Evolutionary conservation across 352 stramenopile genomes (phyloP), one percentile per base, ranked within the genome.

Genomic region (Phytopythium delawarense): DNA sequence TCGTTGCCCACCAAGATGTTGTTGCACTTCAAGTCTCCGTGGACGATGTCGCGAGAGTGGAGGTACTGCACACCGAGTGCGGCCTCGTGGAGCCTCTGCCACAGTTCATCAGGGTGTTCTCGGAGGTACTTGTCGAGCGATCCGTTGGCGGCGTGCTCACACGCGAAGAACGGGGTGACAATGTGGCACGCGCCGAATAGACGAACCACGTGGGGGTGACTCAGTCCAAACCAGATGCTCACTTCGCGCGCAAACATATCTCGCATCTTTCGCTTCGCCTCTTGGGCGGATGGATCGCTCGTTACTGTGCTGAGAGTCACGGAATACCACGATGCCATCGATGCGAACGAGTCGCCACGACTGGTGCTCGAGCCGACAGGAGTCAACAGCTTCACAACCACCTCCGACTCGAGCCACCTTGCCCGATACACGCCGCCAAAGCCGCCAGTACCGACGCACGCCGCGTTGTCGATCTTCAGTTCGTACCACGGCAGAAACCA

Each of bases 181-280:
- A 30, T 30, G 25, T 71, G 60, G 18, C 60, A 71, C 0, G 64
- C 59, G 4, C 65, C 65, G 2, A 68, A 71, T 11, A 71, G 61
- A 23, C 46, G 55, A 34, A 71, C 57, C 13, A 71, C 34, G 15
- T 71, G 42, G 15, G 65, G 65, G 21, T 71, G 65, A 20, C 37
- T 64, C 7, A 67, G 52, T 0, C 35, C 20, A n/a, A 71, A 68
- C 65, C 65, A 71, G 25, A 71, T 65, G 4, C 49, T 28, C 5
- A 71, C 65, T 55, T 71, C 65, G 1, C 25, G 65, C 15, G 48
- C 21, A 34, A 67, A 70, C 48, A 61, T 63, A 1, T 48, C 62
- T 32, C 50, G 32, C 28, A 21, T 52, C 20, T 18, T 20, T 11
- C 35, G 1, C 9, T 11, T n/a, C n/a, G n/a, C n/a, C n/a, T n/a